A percentile compares a stretch with the other conserved stretches of the same genome.
Evolutionary conservation across 306 rosid species (phyloP).

Genomic region (Acacia confusa): DNA sequence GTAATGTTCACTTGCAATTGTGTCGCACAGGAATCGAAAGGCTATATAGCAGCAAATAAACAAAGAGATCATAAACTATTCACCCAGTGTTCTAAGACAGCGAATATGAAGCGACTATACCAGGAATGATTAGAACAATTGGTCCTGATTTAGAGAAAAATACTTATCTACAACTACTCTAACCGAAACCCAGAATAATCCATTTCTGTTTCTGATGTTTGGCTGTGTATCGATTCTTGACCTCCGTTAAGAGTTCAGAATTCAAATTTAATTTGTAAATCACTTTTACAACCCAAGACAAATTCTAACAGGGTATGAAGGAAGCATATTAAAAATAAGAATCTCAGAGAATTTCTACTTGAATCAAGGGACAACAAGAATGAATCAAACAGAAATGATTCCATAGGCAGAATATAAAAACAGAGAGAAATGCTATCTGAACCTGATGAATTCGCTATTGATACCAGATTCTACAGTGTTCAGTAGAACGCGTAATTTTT

Average conservation of each 20-base stretch:
- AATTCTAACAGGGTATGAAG: not conserved
- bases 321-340: not conserved
- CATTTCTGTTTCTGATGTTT: slow-evolving; percentile 1
- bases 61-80: not conserved
- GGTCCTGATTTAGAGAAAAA: not conserved
- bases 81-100: not conserved
- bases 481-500: not conserved
- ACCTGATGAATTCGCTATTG: slow-evolving; percentile 36
- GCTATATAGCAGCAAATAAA: not conserved
- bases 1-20: slow-evolving; percentile 26
- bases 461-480: not conserved
- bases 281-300: not conserved
- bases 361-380: not conserved
- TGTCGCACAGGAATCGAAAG: not conserved
- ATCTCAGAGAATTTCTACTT: not conserved
- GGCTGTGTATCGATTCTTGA: not conserved
- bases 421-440: slow-evolving; percentile 18
- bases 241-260: not conserved
- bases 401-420: not conserved
- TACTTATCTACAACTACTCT: slow-evolving; percentile 1
- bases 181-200: not conserved
- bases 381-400: not conserved
- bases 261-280: not conserved
- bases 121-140: not conserved
- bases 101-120: not conserved